Evolutionary conservation across 2,329 filamentous ascomycete species (phyloP).

Genomic region (Arachnopeziza araneosa): DNA sequence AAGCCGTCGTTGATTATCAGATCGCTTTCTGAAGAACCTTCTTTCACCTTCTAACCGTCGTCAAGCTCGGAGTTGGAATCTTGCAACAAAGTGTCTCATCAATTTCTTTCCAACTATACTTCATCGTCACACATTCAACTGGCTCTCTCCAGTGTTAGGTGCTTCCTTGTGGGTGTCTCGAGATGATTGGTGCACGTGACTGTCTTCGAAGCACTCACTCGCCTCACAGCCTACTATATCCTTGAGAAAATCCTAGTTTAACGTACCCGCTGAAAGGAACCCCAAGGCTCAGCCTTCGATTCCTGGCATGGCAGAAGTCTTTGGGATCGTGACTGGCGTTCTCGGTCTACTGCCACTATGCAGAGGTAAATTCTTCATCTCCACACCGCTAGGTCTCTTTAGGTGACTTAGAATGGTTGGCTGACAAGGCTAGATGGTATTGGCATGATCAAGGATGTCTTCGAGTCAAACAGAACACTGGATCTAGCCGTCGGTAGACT

Average conservation of each 20-base stretch:
- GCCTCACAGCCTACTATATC: neutral
- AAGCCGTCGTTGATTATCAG: neutral
- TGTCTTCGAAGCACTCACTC: neutral
- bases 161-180: neutral
- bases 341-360: conserved; percentile 22
- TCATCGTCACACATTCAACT: neutral
- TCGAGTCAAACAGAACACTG: conserved; percentile 16
- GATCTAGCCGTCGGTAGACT: conserved; percentile 21
- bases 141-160: neutral
- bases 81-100: neutral
- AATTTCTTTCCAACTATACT: neutral
- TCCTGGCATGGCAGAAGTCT: conserved; percentile 16
- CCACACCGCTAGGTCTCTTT: neutral
- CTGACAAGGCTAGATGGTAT: conserved; percentile 18
- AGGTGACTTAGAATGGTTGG: neutral
- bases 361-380: conserved; percentile 15
- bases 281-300: neutral
- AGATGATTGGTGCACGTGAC: neutral
- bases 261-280: neutral
- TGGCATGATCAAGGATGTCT: conserved; percentile 21
- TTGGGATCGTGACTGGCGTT: conserved; percentile 22
- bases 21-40: neutral
- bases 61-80: neutral
- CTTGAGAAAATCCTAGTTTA: neutral
- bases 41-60: neutral